phyloP scores from a whole-genome alignment of 345 rosid species.

The Nasturtium officinale region DNA sequence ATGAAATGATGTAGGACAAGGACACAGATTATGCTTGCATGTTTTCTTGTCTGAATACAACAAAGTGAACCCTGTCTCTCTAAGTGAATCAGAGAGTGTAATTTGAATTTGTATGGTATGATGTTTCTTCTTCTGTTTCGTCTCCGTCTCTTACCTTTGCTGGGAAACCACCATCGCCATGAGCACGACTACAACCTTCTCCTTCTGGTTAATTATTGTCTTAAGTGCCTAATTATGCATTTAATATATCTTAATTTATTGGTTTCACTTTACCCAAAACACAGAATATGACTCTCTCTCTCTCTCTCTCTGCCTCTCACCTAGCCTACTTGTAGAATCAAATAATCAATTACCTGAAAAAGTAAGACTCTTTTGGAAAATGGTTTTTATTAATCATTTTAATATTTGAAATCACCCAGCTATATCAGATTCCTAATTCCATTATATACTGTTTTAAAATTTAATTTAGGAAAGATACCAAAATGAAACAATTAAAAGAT shows the following conservation, averaged over 20 bases:
- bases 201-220: conserved; percentile 32
- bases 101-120: not conserved
- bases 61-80: conserved; percentile 4
- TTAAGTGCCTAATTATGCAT: conserved; percentile 38
- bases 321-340: conserved; percentile 23
- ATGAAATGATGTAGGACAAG: conserved; percentile 21
- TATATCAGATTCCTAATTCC: conserved; percentile 32
- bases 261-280: conserved; percentile 35
- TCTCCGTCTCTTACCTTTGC: conserved; percentile 21
- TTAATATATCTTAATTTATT: conserved; percentile 21
- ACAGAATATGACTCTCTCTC: conserved; percentile 31
- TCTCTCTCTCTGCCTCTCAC: too few relatives aligned
- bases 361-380: not conserved
- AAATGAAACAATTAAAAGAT: not conserved
- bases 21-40: conserved; percentile 32
- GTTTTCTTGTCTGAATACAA: conserved; percentile 24
- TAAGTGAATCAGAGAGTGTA: conserved; percentile 34
- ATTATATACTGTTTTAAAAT: not conserved
- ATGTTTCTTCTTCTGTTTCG: conserved; percentile 7
- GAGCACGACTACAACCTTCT: conserved; percentile 35
- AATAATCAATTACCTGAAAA: not conserved
- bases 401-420: conserved; percentile 8
- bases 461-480: not conserved
- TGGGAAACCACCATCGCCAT: conserved; percentile 38
- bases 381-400: not conserved